Base-by-base conservation (phyloP, 306 rosid genomes). In the Casuarina cunninghamiana region DNA sequence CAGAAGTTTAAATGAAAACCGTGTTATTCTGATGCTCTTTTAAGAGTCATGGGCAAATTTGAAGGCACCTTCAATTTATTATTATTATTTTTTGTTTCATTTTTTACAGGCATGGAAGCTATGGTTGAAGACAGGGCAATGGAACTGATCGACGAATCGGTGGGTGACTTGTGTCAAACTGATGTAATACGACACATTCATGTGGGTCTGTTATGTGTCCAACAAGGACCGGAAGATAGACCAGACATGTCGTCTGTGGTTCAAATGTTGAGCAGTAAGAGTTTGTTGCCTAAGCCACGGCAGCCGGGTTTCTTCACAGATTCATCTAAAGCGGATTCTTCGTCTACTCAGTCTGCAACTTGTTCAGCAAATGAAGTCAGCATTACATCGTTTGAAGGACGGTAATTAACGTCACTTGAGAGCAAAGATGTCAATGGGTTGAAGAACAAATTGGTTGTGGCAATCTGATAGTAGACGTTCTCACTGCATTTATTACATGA, bases 131-230 rank as follows among this genome's bases (percentile, higher is more conserved):
- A 5, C 5, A 78, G 16, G n/a, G 41, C 79, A 55, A 9, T 55
- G 45, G 17, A 78, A 35, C 46, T 81, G 10, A 16, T 84, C 5
- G 86, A 82, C 66, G 37, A 75, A 10, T 19, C 60, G 54, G 72
- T 86, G 3, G 72, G 72, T 2, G 78, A 81, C 2, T 1, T 17
- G 17, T 32, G 1, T 13, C 0, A 15, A 37, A 81, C 81, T 0
- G 78, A 87, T 32, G 81, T 66, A 58, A 4, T 85, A 17, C 72
- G 89, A 8, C 86, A 88, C 83, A 81, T 88, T 17, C 89, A 90
- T 35, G 77, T 91, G 4, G 87, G 89, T 43, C 87, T 91, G 72
- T 51, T 89, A 53, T 89, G 96, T 50, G 78, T 87, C 35, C 93
- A 89, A 39, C 84, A 77, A 5, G 72, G 75, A 71, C 90, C 88